These are phyloP conservation scores for Anisodus tanguticus DNA, from an alignment of 257 asterid genomes.

Conservation along the genomic window DNA sequence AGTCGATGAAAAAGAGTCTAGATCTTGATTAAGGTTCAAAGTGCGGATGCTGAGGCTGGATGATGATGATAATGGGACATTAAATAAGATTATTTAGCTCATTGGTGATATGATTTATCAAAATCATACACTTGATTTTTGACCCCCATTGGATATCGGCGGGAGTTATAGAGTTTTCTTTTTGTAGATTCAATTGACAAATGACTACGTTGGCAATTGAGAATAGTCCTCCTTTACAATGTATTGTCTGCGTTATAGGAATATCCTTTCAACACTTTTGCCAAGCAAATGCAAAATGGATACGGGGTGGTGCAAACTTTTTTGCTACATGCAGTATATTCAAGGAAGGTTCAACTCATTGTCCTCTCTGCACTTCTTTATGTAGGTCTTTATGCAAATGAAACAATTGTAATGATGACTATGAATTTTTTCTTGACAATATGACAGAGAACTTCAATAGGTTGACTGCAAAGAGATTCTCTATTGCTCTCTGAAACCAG, in stretches of 20 bases:
- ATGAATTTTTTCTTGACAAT: not conserved
- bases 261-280: slow-evolving; percentile 33
- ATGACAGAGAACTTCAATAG: not conserved
- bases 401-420: not conserved
- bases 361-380: not conserved
- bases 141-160: slow-evolving; percentile 45
- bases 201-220: slow-evolving; percentile 23
- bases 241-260: slow-evolving; percentile 49
- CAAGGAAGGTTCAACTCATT: not conserved
- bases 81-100: slow-evolving; percentile 43
- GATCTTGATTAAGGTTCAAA: slow-evolving; percentile 48
- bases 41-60: slow-evolving; percentile 36
- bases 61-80: slow-evolving; percentile 31
- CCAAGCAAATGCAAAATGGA: slow-evolving; percentile 40
- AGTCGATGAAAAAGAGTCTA: slow-evolving; percentile 86
- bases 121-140: slow-evolving; percentile 49
- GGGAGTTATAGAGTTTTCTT: slow-evolving; percentile 19
- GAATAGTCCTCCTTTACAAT: slow-evolving; percentile 17
- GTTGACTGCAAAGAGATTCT: not conserved
- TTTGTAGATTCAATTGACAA: slow-evolving; percentile 15
- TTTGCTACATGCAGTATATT: slow-evolving; percentile 38
- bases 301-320: slow-evolving; percentile 42
- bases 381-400: not conserved
- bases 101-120: slow-evolving; percentile 51
- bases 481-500: not conserved